Evolutionary conservation across 192 early-diverging fungal species (phyloP).

Genomic region (Umbelopsis ramanniana): DNA sequence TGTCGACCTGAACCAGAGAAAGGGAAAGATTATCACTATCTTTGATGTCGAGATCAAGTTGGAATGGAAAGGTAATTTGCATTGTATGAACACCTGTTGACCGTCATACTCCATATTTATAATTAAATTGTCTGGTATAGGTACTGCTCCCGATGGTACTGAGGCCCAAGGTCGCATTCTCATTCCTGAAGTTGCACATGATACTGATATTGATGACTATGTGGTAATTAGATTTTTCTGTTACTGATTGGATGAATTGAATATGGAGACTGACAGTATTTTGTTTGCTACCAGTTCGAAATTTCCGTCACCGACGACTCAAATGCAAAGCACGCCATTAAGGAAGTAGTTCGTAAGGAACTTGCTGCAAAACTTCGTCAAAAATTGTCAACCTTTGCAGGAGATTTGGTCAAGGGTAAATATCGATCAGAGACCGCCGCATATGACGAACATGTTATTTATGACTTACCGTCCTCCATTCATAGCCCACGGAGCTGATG

Average conservation of each 20-base stretch:
- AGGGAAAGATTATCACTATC: conserved; percentile 94
- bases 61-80: conserved; percentile 64
- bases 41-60: conserved; percentile 85
- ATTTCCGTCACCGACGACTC: conserved; percentile 62
- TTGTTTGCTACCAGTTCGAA: conserved; percentile 56
- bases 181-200: conserved; percentile 91
- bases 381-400: conserved; percentile 65
- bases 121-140: conserved; percentile 26
- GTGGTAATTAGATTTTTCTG: conserved; percentile 54
- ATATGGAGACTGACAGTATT: neutral
- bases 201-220: conserved; percentile 82
- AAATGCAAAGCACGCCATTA: conserved; percentile 61
- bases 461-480: neutral
- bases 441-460: neutral
- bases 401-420: conserved; percentile 70
- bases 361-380: conserved; percentile 65
- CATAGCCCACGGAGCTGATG: conserved; percentile 76
- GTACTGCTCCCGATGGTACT: conserved; percentile 59
- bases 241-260: neutral
- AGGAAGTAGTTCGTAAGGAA: conserved; percentile 71
- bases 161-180: conserved; percentile 74
- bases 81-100: neutral
- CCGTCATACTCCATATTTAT: neutral
- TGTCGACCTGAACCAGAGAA: conserved; percentile 93
- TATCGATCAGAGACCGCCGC: neutral